Percentiles rank a stretch among this genome's conserved stretches.
Evolutionary conservation across 768 basidiomycete genomes (phyloP).

Genomic region (Scleroderma bovista): DNA sequence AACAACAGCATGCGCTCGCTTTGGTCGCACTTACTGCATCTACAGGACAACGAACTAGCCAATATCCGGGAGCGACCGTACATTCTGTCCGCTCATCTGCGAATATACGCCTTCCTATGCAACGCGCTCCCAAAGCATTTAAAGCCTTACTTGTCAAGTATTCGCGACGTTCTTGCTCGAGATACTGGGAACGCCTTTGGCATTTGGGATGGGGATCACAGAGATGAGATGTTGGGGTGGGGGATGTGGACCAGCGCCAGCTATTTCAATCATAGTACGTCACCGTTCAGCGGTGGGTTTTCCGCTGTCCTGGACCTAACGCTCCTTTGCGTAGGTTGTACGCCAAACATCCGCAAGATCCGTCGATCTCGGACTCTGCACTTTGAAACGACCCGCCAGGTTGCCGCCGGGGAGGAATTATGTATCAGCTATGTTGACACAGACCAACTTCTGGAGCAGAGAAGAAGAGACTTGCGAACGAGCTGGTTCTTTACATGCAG

Average conservation of each 20-base stretch:
- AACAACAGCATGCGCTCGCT: constrained; percentile 1
- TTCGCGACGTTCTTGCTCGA: constrained; percentile 51
- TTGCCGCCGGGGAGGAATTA: constrained; percentile 48
- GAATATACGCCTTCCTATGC: constrained; percentile 49
- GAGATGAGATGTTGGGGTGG: constrained; percentile 61
- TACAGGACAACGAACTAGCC: constrained; percentile 54
- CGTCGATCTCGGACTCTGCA: constrained; percentile 39
- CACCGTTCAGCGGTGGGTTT: background rate
- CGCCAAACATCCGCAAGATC: constrained; percentile 46
- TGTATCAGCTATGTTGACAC: constrained; percentile 53
- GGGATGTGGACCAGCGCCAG: constrained; percentile 55
- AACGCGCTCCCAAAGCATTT: constrained; percentile 29
- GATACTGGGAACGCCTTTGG: constrained; percentile 68
- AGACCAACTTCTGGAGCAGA: constrained; percentile 25
- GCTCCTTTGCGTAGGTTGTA: constrained; percentile 37
- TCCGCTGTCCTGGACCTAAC: background rate
- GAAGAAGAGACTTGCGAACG: constrained; percentile 36
- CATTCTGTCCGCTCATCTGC: constrained; percentile 46
- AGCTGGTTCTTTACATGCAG: constrained; percentile 56
- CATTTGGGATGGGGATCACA: constrained; percentile 51
- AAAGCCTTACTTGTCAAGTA: constrained; percentile 34
- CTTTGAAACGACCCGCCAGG: constrained; percentile 40
- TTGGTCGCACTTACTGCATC: constrained; percentile 48
- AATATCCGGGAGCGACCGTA: constrained; percentile 43
- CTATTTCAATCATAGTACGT: constrained; percentile 64